Base-by-base conservation (phyloP, 352 stramenopile species). In the Elongisporangium anandrum region DNA sequence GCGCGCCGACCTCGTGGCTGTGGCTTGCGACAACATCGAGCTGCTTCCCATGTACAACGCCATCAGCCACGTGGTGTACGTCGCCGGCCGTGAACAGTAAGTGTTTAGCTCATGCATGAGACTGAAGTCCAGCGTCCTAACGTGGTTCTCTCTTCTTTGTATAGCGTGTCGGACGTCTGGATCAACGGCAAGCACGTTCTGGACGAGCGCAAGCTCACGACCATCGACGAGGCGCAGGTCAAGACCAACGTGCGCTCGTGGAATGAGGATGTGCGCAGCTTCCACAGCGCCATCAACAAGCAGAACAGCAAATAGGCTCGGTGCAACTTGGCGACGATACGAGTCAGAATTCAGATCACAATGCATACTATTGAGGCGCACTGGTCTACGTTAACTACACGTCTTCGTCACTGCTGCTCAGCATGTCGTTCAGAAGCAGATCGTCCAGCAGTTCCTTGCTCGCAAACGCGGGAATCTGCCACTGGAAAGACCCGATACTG, bases 21-120 rank as follows among this genome's bases (percentile, higher is more conserved):
- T 97, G 56, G 68, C 85, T 52, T 82, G 85, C 54, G 81, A 94
- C 57, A 78, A 34, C 24, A 34, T 34, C 24, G 24, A 96, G 63
- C 89, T 92, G 79, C 68, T 94, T 59, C 89, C 89, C 20, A 90
- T 95, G 79, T 95, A 94, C 69, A 90, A 87, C 68, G 76, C 87
- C 52, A 77, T 96, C 50, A 93, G 81, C 57, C 88, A 96, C 64
- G 57, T 97, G 19, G 86, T 96, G 45, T 96, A 97, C 60, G 81
- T 90, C 9, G 78, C 80, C 47, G 78, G 80, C 13, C 77, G 86
- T 9, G 79, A 95, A 60, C 78, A 96, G 74, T 83, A 68, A 38
- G 70, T 75, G n/a, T n/a, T n/a, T n/a, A n/a, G n/a, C n/a, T n/a
- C n/a, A n/a, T n/a, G n/a, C n/a, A n/a, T n/a, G n/a, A n/a, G n/a